Conservation (phyloP, 2,329 filamentous ascomycete species). For the Mollisiaceae sp. region DNA sequence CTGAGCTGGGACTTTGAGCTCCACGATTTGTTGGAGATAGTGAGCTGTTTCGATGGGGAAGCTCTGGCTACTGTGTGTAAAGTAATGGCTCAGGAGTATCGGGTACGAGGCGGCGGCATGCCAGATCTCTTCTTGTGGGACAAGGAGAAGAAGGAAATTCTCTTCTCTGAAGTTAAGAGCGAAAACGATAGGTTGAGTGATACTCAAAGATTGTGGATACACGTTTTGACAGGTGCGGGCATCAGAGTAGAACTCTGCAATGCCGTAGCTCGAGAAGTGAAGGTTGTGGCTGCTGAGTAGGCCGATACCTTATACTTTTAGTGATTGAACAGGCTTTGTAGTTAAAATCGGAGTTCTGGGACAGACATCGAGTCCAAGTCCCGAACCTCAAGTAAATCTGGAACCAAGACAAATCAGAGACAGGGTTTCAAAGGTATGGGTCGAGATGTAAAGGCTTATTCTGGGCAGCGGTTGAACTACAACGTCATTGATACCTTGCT, state of each 20-base stretch:
- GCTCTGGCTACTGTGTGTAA: constrained; percentile 86
- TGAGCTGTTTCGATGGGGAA: constrained; percentile 76
- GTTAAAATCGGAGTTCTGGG: too few relatives aligned
- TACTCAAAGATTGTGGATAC: constrained; percentile 95
- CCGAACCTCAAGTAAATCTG: too few relatives aligned
- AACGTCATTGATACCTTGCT: too few relatives aligned
- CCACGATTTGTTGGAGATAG: constrained; percentile 79
- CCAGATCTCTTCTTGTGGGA: constrained; percentile 92
- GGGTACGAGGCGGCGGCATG: constrained; percentile 82
- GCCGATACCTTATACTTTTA: not conserved
- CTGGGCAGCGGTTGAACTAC: too few relatives aligned
- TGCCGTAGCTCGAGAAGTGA: constrained; percentile 48
- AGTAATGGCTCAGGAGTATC: constrained; percentile 95
- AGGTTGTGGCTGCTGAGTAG: constrained; percentile 25
- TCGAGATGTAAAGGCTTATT: too few relatives aligned
- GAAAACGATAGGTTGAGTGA: constrained; percentile 94
- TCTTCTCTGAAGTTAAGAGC: constrained; percentile 43
- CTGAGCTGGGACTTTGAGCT: constrained; percentile 88
- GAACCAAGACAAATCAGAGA: too few relatives aligned
- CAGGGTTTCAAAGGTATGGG: too few relatives aligned
- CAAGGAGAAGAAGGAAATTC: constrained; percentile 34
- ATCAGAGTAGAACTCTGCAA: constrained; percentile 83
- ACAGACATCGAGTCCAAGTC: too few relatives aligned
- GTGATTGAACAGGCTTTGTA: not conserved
- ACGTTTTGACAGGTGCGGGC: constrained; percentile 85